Conservation (phyloP, 1,284 basidiomycete species). For the Neonothopanus nambi region DNA sequence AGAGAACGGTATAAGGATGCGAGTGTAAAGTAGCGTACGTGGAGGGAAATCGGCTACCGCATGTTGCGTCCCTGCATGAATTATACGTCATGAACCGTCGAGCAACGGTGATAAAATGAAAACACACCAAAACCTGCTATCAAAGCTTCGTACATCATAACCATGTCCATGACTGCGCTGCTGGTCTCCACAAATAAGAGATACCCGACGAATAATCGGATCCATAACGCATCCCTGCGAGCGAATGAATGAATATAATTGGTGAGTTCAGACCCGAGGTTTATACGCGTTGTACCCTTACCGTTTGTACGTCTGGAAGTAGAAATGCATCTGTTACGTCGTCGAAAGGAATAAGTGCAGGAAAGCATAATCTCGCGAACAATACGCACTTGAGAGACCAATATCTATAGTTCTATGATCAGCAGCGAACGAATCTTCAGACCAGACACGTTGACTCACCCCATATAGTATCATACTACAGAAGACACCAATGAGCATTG, state of each 20-base stretch:
- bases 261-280: conserved; percentile 6
- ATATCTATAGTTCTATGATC: conserved; percentile 25
- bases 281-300: conserved; percentile 20
- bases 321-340: conserved; percentile 31
- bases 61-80: conserved; percentile 22
- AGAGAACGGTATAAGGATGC: neutral
- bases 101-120: neutral
- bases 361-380: conserved; percentile 2
- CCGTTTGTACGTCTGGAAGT: conserved; percentile 35
- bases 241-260: neutral
- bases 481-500: conserved; percentile 45
- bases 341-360: neutral
- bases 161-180: conserved; percentile 44
- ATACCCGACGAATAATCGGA: conserved; percentile 40
- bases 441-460: conserved; percentile 26
- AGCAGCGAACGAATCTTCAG: neutral
- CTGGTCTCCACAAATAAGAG: conserved; percentile 43
- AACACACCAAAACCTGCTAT: conserved; percentile 40
- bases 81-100: neutral
- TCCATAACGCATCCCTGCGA: conserved; percentile 42
- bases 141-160: conserved; percentile 47
- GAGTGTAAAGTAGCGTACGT: conserved; percentile 6
- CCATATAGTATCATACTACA: conserved; percentile 51
- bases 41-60: conserved; percentile 20
- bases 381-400: conserved; percentile 36